Evolutionary conservation across 208 protist genomes (phyloP).

Genomic region (Leishmania arabica): DNA sequence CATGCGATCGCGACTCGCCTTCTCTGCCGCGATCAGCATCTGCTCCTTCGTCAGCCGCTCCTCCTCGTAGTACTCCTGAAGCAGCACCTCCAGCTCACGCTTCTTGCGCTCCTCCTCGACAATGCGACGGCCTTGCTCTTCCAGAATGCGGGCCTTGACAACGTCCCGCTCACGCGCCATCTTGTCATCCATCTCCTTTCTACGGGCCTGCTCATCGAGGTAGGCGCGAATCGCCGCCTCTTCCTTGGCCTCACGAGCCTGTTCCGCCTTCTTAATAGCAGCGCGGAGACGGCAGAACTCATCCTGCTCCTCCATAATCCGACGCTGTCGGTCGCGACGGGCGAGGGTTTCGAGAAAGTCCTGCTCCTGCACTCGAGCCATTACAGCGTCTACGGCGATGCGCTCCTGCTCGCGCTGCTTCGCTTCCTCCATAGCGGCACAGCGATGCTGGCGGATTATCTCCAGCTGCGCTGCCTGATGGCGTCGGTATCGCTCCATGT

Average conservation of each 20-base stretch:
- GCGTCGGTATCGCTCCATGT: constrained; percentile 67
- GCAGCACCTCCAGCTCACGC: constrained; percentile 80
- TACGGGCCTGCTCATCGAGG: constrained; percentile 67
- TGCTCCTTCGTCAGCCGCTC: constrained; percentile 81
- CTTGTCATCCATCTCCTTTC: constrained; percentile 77
- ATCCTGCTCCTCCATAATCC: constrained; percentile 76
- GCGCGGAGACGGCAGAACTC: constrained; percentile 79
- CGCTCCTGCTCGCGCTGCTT: constrained; percentile 77
- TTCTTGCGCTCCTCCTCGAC: constrained; percentile 83
- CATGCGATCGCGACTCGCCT: constrained; percentile 76
- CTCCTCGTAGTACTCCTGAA: constrained; percentile 92
- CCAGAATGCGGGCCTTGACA: constrained; percentile 75
- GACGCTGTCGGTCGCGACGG: constrained; percentile 72
- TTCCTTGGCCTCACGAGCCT: constrained; percentile 76
- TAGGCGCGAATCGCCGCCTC: constrained; percentile 82
- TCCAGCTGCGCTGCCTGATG: constrained; percentile 82
- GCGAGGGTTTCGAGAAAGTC: constrained; percentile 79
- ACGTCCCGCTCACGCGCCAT: constrained; percentile 70
- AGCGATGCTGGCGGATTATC: constrained; percentile 75
- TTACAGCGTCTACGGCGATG: constrained; percentile 87
- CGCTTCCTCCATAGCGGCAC: constrained; percentile 54
- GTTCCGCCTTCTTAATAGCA: constrained; percentile 76
- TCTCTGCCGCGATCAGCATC: constrained; percentile 59
- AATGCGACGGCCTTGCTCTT: constrained; percentile 84
- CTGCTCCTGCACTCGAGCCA: constrained; percentile 84